Evolutionary conservation across 352 stramenopile genomes (phyloP), one percentile per base, ranked within the genome.

Genomic region (Phytopythium mirpurense): DNA sequence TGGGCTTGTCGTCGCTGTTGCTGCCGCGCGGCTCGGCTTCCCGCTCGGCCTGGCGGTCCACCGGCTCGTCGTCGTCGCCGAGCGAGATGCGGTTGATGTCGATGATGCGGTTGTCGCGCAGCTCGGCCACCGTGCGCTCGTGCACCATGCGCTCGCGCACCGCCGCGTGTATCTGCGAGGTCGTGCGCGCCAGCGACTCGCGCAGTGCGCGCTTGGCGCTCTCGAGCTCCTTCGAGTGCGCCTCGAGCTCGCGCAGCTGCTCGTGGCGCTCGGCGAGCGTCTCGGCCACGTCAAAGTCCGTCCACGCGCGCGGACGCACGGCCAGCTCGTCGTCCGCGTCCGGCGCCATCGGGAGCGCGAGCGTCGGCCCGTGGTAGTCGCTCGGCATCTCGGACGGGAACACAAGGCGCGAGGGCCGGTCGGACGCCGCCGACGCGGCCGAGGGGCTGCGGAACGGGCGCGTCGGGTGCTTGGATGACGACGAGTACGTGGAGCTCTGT

Each of bases 171-270:
- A 54, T 54, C 21, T 44, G 34, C 4, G 34, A 43, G 18, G 62
- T 60, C 36, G 63, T 68, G 55, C 70, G 66, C 16, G 67, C 66
- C n/a, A 92, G 58, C 51, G 79, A 73, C 40, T 72, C 57, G 45
- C 83, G 58, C 44, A 90, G 71, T 1, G 54, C 65, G n/a, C 67
- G 66, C 54, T 87, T 90, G 12, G 74, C 60, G 18, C 72, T 19
- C n/a, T 68, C 67, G 11, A 91, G 62, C 54, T 91, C 78, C 35
- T 83, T 65, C 41, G 83, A 67, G 48, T 90, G 78, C 12, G 70
- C 64, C 56, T 92, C 67, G 5, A 92, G 63, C 47, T 92, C 81
- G 19, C 70, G 75, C 35, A 83, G 75, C 51, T 90, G 78, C 32
- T 75, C 72, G 57, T 92, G 77, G 70, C 88, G 84, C 27, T 73